A percentile compares a stretch with the other conserved stretches of the same genome.
phyloP scores from a whole-genome alignment of 2,329 filamentous ascomycete species.

The Tolypocladium inflatum region DNA sequence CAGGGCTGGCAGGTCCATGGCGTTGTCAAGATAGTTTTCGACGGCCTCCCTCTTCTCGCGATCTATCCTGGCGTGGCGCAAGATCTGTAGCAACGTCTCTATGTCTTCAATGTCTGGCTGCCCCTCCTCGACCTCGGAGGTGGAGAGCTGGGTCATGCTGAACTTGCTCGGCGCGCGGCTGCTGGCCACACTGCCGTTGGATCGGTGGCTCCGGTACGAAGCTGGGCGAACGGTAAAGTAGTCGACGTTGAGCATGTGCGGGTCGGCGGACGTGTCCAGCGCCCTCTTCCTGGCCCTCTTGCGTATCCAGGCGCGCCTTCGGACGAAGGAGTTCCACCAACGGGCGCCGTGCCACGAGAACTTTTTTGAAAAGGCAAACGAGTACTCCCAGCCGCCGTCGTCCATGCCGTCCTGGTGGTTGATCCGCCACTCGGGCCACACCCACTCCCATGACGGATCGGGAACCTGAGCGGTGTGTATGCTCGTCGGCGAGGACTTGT shows the following conservation, averaged over 20 bases:
- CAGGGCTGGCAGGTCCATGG: conserved; percentile 67
- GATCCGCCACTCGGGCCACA: conserved; percentile 55
- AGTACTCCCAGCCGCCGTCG: conserved; percentile 93
- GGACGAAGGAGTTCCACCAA: conserved; percentile 95
- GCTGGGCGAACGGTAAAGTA: conserved; percentile 69
- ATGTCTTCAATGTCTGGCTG: conserved; percentile 53
- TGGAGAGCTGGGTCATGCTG: conserved; percentile 25
- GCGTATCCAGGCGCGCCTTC: conserved; percentile 78
- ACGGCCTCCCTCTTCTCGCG: conserved; percentile 83
- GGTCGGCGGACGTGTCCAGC: conserved; percentile 37
- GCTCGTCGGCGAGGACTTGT: conserved; percentile 50
- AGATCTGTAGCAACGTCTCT: conserved; percentile 54
- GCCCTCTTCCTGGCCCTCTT: conserved; percentile 57
- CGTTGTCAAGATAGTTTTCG: conserved; percentile 71
- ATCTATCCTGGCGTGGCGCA: conserved; percentile 70
- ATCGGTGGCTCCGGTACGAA: conserved; percentile 24
- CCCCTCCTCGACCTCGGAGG: conserved; percentile 42
- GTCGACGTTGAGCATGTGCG: conserved; percentile 61
- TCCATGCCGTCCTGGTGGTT: conserved; percentile 67
- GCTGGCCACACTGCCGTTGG: conserved; percentile 22
- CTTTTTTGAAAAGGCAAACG: conserved; percentile 67
- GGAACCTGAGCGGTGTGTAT: conserved; percentile 86
- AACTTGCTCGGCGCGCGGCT: conserved; percentile 23
- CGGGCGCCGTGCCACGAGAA: conserved; percentile 83
- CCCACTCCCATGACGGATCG: conserved; percentile 93